Evolutionary conservation across 805 yeast species (phyloP).

Genomic region (Tetrapisispora fleetii): DNA sequence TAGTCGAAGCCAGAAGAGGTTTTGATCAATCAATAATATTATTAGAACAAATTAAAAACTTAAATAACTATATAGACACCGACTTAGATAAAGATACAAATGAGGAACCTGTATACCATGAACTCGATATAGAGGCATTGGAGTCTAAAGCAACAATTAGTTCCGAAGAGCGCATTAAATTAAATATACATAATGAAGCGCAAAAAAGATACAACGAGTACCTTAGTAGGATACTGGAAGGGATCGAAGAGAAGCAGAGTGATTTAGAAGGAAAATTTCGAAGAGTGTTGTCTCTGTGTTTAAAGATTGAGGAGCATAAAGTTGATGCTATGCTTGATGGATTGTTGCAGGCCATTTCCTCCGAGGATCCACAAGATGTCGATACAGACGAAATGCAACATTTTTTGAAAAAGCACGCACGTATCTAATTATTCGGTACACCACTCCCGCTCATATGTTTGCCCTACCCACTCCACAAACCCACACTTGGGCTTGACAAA

Average conservation of each 20-base stretch:
- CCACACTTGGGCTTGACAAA: slow-evolving; percentile 20
- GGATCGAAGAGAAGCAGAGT: slow-evolving; percentile 27
- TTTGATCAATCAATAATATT: slow-evolving; percentile 47
- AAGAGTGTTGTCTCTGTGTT: slow-evolving; percentile 79
- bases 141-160: neutral
- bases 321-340: slow-evolving; percentile 80
- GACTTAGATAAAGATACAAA: neutral
- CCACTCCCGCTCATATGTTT: slow-evolving; percentile 4
- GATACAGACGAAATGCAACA: slow-evolving; percentile 40
- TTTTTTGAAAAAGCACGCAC: slow-evolving; percentile 41
- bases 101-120: neutral
- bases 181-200: neutral
- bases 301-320: slow-evolving; percentile 72
- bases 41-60: slow-evolving; percentile 45
- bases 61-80: slow-evolving; percentile 22
- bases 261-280: slow-evolving; percentile 70
- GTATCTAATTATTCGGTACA: slow-evolving; percentile 1
- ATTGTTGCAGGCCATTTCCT: slow-evolving; percentile 80
- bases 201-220: slow-evolving; percentile 2
- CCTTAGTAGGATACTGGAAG: slow-evolving; percentile 4
- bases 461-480: slow-evolving; percentile 38
- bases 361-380: slow-evolving; percentile 58
- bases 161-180: neutral
- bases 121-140: neutral
- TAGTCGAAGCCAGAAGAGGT: slow-evolving; percentile 30